phyloP scores from a whole-genome alignment of 225 moss, liverwort and hornwort species.

The Climacium dendroides region DNA sequence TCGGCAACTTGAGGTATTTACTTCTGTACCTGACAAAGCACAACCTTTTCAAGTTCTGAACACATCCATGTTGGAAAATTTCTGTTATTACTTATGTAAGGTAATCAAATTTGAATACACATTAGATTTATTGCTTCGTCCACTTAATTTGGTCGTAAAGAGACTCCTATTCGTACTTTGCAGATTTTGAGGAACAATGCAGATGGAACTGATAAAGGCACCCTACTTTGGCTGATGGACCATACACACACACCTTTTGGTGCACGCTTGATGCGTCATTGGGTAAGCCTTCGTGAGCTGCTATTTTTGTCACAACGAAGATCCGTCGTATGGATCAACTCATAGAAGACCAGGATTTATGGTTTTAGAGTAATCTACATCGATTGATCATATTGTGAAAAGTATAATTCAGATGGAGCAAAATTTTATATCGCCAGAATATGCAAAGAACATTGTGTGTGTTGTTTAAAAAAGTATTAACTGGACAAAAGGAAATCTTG shows the following conservation, averaged over 20 bases:
- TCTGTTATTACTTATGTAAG: not conserved
- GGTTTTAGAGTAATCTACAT: not conserved
- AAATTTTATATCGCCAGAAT: not conserved
- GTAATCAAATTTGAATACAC: not conserved
- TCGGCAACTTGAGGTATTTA: conserved; percentile 82
- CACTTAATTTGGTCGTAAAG: not conserved
- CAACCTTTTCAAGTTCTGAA: not conserved
- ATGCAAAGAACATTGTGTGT: not conserved
- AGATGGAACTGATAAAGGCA: conserved; percentile 76
- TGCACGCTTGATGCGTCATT: conserved; percentile 80
- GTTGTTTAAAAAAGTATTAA: not conserved
- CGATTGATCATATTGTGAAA: not conserved
- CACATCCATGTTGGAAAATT: not conserved
- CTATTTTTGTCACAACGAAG: not conserved
- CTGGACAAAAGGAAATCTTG: not conserved
- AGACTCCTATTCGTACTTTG: not conserved
- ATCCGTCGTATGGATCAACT: not conserved
- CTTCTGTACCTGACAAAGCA: not conserved
- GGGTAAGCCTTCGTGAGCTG: conserved; percentile 44
- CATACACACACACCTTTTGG: conserved; percentile 87
- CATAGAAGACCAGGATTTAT: not conserved
- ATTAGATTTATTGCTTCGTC: not conserved
- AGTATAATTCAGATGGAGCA: not conserved
- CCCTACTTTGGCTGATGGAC: conserved; percentile 90
- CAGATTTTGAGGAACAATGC: conserved; percentile 89